A percentile compares a stretch with the other conserved stretches of the same genome.
These are phyloP conservation scores for Nitzschia sp. DNA, from an alignment of 108 stramenopile species.

Conservation along the genomic window DNA sequence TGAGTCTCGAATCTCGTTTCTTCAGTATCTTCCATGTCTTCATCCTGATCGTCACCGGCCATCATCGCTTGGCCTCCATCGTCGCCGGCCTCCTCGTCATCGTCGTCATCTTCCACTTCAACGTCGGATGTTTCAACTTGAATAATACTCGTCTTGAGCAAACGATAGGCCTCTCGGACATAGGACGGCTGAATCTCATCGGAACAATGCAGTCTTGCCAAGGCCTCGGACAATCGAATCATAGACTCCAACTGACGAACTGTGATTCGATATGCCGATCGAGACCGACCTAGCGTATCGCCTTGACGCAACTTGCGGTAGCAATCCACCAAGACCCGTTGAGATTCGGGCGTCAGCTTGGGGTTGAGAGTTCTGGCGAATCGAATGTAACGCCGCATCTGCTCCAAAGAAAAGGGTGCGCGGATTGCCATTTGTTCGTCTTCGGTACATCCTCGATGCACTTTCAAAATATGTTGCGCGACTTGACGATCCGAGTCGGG, in stretches of 20 bases:
- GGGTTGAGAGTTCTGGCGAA: conserved; percentile 94
- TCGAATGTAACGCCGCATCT: conserved; percentile 94
- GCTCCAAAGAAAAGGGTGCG: conserved; percentile 84
- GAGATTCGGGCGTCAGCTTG: conserved; percentile 81
- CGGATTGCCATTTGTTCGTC: conserved; percentile 59
- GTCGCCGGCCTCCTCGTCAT: conserved; percentile 52
- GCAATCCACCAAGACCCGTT: conserved; percentile 92
- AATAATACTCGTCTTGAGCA: conserved; percentile 93
- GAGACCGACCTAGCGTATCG: conserved; percentile 90
- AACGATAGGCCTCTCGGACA: conserved; percentile 94
- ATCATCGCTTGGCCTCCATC: conserved; percentile 30
- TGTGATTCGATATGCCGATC: conserved; percentile 98
- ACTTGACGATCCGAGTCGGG: conserved; percentile 91
- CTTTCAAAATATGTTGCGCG: conserved; percentile 94
- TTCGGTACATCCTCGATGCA: conserved; percentile 89
- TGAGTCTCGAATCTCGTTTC: conserved; percentile 25
- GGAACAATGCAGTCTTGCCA: conserved; percentile 94
- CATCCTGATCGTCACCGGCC: conserved; percentile 34
- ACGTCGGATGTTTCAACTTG: conserved; percentile 98
- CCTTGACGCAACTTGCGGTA: conserved; percentile 95
- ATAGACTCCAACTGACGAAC: conserved; percentile 98
- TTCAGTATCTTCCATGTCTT: conserved; percentile 22
- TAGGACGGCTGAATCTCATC: conserved; percentile 83
- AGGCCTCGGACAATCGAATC: conserved; percentile 96
- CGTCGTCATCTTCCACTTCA: conserved; percentile 89